Percentiles rank a stretch among this genome's conserved stretches.
These are phyloP conservation scores for Paspalum vaginatum DNA, from an alignment of 176 grass and related monocot genomes.

Conservation along the genomic window DNA sequence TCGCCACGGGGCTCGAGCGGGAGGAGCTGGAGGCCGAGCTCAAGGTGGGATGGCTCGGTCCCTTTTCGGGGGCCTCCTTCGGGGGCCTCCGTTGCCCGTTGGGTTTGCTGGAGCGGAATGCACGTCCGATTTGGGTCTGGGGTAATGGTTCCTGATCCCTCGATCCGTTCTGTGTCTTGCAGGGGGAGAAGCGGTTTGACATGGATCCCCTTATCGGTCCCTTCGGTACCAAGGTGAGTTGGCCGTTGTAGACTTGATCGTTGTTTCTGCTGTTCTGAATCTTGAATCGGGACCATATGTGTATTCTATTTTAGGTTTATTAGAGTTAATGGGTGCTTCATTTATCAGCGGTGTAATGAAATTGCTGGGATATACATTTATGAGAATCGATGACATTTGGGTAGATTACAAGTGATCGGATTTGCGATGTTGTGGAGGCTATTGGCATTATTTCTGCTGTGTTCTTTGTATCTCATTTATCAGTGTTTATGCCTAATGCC, in stretches of 20 bases:
- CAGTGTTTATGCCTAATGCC: neutral
- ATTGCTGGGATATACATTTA: neutral
- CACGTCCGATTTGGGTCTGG: neutral
- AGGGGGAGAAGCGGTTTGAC: slow-evolving; percentile 93
- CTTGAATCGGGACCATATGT: neutral
- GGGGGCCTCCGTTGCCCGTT: neutral
- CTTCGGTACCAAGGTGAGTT: slow-evolving; percentile 88
- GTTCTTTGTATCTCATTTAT: neutral
- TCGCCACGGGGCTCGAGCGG: slow-evolving; percentile 79
- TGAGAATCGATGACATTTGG: neutral
- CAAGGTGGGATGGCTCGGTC: slow-evolving; percentile 41
- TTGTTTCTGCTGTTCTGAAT: neutral
- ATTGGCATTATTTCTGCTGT: neutral
- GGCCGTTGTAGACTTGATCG: neutral
- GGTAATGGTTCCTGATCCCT: slow-evolving; percentile 42
- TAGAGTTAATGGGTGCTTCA: neutral
- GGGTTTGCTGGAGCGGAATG: neutral
- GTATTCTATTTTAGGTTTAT: neutral
- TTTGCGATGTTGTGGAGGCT: neutral
- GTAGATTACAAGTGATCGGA: neutral
- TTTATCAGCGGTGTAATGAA: slow-evolving; percentile 7
- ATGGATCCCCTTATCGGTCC: slow-evolving; percentile 76
- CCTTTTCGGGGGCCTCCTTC: neutral
- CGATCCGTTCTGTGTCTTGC: slow-evolving; percentile 48
- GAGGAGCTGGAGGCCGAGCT: slow-evolving; percentile 83